These are phyloP conservation scores for Coemansia sp. DNA, from an alignment of 192 early-diverging fungal species.

Conservation along the genomic window DNA sequence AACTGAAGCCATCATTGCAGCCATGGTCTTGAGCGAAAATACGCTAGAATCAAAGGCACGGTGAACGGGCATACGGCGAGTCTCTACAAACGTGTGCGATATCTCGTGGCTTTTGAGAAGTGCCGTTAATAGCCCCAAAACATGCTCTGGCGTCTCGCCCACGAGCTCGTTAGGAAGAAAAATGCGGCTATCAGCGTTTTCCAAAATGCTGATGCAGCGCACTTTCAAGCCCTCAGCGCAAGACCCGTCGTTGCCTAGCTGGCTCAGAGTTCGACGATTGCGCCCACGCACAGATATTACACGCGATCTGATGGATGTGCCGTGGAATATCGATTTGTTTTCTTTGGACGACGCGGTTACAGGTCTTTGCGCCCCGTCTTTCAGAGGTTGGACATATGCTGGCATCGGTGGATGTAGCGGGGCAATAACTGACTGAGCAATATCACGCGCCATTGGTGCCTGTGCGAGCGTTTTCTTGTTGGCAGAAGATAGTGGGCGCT, in stretches of 20 bases:
- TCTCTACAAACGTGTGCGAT: slow-evolving; percentile 40
- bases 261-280: not conserved
- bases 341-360: not conserved
- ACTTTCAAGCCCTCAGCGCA: not conserved
- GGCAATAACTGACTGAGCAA: slow-evolving; percentile 1
- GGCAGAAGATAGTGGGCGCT: not conserved
- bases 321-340: not conserved
- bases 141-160: not conserved
- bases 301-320: not conserved
- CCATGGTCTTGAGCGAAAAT: slow-evolving; percentile 30
- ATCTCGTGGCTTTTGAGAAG: slow-evolving; percentile 37
- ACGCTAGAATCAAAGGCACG: slow-evolving; percentile 14
- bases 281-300: not conserved
- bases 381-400: slow-evolving; percentile 16
- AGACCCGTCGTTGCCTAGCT: too few species aligned
- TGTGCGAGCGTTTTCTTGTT: not conserved
- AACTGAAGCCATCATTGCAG: slow-evolving; percentile 13
- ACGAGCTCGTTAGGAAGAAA: slow-evolving; percentile 22
- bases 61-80: slow-evolving; percentile 17
- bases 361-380: not conserved
- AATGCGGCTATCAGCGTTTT: slow-evolving; percentile 15
- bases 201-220: slow-evolving; percentile 15
- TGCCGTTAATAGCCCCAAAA: slow-evolving; percentile 19
- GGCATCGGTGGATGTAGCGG: too few species aligned
- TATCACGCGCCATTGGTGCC: slow-evolving; percentile 2